These are phyloP conservation scores for Suillus subluteus DNA, from an alignment of 768 basidiomycete genomes.

Conservation along the genomic window DNA sequence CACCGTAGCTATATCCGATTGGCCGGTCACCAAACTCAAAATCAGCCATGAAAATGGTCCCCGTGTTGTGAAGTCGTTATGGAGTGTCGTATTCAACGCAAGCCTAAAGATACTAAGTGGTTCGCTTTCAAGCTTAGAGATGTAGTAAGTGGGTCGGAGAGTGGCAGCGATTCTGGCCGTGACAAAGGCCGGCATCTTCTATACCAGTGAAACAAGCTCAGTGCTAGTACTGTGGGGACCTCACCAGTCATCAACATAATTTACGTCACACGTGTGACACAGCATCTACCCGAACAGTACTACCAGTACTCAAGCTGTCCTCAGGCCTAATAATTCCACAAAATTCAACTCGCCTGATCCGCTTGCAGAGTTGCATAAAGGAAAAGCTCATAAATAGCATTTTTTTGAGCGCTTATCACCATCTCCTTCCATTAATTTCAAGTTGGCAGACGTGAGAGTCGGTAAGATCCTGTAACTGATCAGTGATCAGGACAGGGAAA, in stretches of 20 bases:
- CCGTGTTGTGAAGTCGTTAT: neutral
- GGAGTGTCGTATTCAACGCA: neutral
- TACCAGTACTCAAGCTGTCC: neutral
- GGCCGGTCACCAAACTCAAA: neutral
- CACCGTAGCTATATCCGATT: neutral
- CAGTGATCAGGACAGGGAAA: neutral
- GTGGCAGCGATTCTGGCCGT: neutral
- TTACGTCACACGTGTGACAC: neutral
- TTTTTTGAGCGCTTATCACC: neutral
- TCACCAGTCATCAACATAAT: constrained; percentile 7
- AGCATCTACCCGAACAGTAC: neutral
- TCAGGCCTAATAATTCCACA: neutral
- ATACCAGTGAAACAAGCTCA: no score
- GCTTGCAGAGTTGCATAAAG: neutral
- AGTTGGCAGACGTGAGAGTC: neutral
- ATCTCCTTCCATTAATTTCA: neutral
- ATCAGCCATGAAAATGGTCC: neutral
- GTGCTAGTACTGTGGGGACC: neutral
- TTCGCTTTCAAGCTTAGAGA: neutral
- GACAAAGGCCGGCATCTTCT: neutral
- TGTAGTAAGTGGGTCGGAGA: neutral
- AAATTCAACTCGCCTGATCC: neutral
- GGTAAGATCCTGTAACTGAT: neutral
- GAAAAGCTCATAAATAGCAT: neutral
- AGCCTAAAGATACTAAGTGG: neutral